These are phyloP conservation scores for Corymbia maculata DNA, from an alignment of 345 rosid genomes.

Conservation along the genomic window DNA sequence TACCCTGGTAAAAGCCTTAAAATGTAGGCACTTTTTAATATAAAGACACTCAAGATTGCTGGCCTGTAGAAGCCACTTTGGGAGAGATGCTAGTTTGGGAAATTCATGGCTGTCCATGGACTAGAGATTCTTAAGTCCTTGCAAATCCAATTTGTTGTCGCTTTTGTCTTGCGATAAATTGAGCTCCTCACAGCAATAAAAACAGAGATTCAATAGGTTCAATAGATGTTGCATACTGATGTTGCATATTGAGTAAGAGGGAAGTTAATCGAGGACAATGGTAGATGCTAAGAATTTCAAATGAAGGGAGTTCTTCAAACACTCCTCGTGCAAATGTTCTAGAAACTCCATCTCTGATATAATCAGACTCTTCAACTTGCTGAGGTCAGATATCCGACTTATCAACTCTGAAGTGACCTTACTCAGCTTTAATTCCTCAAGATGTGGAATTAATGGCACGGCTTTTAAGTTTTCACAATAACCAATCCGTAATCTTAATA, in stretches of 20 bases:
- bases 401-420: background rate
- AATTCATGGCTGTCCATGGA: constrained; percentile 12
- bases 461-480: background rate
- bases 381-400: constrained; percentile 2
- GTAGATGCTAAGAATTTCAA: constrained; percentile 5
- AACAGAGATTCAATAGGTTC: background rate
- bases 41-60: background rate
- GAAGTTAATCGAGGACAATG: background rate
- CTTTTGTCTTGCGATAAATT: background rate
- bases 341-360: background rate
- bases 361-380: constrained; percentile 1
- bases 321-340: background rate
- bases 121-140: background rate
- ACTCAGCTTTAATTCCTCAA: background rate
- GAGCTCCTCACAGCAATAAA: background rate
- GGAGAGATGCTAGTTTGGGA: background rate
- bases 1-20: background rate
- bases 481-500: background rate
- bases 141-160: background rate
- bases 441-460: background rate
- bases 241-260: background rate
- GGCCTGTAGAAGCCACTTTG: constrained; percentile 1
- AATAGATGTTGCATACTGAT: background rate
- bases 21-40: constrained; percentile 4
- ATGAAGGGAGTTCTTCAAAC: background rate